Evolutionary conservation across 1,284 basidiomycete species (phyloP).

Genomic region (Pseudozyma sp.): DNA sequence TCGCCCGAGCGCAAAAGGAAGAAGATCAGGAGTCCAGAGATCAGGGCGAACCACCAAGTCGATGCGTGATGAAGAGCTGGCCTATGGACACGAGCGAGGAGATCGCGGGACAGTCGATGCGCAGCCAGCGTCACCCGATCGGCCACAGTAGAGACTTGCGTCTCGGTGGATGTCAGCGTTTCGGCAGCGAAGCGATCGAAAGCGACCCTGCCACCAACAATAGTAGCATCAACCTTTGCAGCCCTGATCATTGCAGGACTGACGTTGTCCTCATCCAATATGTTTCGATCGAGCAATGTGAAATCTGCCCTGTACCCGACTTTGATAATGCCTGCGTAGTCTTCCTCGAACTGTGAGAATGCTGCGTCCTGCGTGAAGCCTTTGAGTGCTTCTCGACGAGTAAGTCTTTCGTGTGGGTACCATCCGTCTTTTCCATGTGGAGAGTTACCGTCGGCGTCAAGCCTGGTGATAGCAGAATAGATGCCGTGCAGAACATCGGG

Average conservation of each 20-base stretch:
- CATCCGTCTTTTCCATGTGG: slow-evolving; percentile 79
- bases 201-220: slow-evolving; percentile 80
- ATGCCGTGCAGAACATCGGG: slow-evolving; percentile 74
- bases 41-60: slow-evolving; percentile 7
- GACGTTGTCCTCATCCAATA: slow-evolving; percentile 74
- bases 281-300: slow-evolving; percentile 81
- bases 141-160: not conserved
- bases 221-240: slow-evolving; percentile 80
- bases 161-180: slow-evolving; percentile 4
- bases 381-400: slow-evolving; percentile 75
- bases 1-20: slow-evolving; percentile 7
- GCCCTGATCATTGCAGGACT: slow-evolving; percentile 76
- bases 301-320: slow-evolving; percentile 86
- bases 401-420: slow-evolving; percentile 79
- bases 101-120: not conserved
- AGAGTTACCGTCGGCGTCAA: slow-evolving; percentile 77
- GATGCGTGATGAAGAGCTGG: not conserved
- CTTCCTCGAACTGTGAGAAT: slow-evolving; percentile 84
- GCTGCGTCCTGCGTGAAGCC: slow-evolving; percentile 88
- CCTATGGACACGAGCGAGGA: too few species aligned
- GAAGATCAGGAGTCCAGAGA: slow-evolving; percentile 11
- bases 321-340: slow-evolving; percentile 74
- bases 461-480: slow-evolving; percentile 84
- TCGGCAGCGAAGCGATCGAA: slow-evolving; percentile 72
- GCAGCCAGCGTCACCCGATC: not conserved